Base-by-base conservation (phyloP, 805 yeast genomes). In the Nakazawaea ernobii region DNA sequence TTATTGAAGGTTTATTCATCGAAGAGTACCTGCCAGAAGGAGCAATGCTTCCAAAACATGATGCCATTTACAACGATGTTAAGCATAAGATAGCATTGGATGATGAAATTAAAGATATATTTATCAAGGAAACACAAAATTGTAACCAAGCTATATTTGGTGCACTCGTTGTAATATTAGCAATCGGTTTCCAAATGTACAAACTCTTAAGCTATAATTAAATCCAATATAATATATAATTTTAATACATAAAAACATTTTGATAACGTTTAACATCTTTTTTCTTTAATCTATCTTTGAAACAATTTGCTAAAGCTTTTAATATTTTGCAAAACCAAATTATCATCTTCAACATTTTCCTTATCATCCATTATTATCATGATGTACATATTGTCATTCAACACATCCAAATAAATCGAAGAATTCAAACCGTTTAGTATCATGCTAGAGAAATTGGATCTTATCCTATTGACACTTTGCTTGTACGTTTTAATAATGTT, bases 401-500 rank as follows among this genome's bases (percentile, higher is more conserved):
- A 54, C 11, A 62, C 60, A 43, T 65, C 68, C 33, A 67, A 46
- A 45, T 63, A 67, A 15, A 67, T 65, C 5, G 69, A 66, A 2
- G 67, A 60, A 32, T 59, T 59, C 32, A 57, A 56, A 6, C 70
- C 96, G 50, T 84, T 82, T 32, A 92, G 72, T 15, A 85, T 79
- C 43, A 92, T 66, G 41, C 86, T 83, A 53, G 78, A 83, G 64
- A 92, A 88, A 56, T 88, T 91, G 4, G 96, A 79, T 59, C 96
- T 78, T 58, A 92, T 73, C 62, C 89, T 91, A 44, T 86, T 81
- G 39, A 94, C 89, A 55, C 95, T 86, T 65, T 92, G 97, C 59
- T 94, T 90, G 66, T 87, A 92, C 26, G 95, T 89, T 60, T 92
- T 92, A 73, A 92, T 88, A 50, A 92, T 90, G 62, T 89, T 91